Percentiles rank a stretch among this genome's conserved stretches.
Conservation (phyloP, 768 basidiomycete genomes). For the Russula sp. region DNA sequence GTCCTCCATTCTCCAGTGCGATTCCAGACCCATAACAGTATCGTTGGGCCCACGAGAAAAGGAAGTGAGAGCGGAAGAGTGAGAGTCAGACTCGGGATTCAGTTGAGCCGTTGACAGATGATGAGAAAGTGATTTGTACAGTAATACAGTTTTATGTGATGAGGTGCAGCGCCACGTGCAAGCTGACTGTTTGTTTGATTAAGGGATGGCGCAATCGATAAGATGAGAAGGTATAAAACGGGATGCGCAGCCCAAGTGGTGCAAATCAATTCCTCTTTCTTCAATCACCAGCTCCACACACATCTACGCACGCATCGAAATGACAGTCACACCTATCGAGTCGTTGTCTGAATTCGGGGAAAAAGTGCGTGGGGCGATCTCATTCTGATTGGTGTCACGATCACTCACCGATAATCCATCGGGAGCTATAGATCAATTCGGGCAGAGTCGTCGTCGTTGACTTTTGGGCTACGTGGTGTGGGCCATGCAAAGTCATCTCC, state of each 20-base stretch:
- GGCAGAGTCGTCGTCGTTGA: slow-evolving; percentile 49
- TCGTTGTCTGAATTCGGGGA: not conserved
- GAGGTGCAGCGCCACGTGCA: not conserved
- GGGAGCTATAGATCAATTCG: slow-evolving; percentile 34
- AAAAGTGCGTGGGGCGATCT: slow-evolving; percentile 33
- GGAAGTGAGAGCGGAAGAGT: too few relatives aligned
- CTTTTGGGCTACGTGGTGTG: slow-evolving; percentile 77
- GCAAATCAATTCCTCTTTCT: not conserved
- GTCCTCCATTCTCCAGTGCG: not conserved
- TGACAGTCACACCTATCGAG: not conserved
- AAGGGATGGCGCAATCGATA: not conserved
- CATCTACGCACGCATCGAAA: not conserved
- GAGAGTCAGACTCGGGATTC: too few relatives aligned
- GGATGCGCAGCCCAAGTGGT: not conserved
- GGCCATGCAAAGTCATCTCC: slow-evolving; percentile 59
- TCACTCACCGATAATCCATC: slow-evolving; percentile 17
- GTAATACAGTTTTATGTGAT: not conserved
- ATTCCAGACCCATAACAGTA: not conserved
- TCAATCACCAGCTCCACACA: not conserved
- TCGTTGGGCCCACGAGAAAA: too few relatives aligned
- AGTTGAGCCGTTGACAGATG: too few relatives aligned
- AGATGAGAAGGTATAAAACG: not conserved
- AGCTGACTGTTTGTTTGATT: not conserved
- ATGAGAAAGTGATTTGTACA: not conserved
- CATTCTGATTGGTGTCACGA: not conserved